Evolutionary conservation across 768 basidiomycete genomes (phyloP).

Genomic region (Arthromyces matolae): DNA sequence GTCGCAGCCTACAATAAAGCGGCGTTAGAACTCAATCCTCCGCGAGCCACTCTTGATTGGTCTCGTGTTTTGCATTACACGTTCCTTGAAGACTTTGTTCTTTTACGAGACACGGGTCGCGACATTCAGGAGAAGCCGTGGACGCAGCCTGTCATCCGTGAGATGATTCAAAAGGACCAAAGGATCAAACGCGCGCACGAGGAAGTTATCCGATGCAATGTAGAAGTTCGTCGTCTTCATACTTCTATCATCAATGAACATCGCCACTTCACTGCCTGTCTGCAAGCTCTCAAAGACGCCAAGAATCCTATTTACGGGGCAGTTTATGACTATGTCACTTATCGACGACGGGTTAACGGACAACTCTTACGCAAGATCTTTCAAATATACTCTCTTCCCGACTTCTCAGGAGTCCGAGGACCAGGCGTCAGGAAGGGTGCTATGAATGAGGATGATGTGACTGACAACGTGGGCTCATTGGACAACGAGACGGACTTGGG

Average conservation of each 20-base stretch:
- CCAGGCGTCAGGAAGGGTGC: not conserved
- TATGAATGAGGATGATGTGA: not conserved
- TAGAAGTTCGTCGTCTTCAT: not conserved
- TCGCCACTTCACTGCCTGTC: not conserved
- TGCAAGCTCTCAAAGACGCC: not conserved
- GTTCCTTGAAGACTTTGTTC: constrained; percentile 2
- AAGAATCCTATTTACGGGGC: not conserved
- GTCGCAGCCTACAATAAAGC: not conserved
- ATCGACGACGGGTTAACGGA: not conserved
- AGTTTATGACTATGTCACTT: not conserved
- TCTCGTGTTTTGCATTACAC: not conserved
- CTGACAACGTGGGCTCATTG: not conserved
- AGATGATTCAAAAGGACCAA: constrained; percentile 1
- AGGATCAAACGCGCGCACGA: not conserved
- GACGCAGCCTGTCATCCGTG: not conserved
- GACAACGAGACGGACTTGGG: too few relatives aligned
- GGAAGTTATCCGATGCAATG: not conserved
- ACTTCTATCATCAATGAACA: not conserved
- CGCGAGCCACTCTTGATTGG: not conserved
- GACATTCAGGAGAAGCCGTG: not conserved
- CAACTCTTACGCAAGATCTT: not conserved
- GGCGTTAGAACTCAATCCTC: not conserved
- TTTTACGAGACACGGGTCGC: not conserved
- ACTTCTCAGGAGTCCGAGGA: not conserved
- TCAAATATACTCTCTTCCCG: not conserved